A percentile compares a stretch with the other conserved stretches of the same genome.
phyloP scores from a whole-genome alignment of 495 filamentous ascomycete genomes.

The Jackrogersella minutella region DNA sequence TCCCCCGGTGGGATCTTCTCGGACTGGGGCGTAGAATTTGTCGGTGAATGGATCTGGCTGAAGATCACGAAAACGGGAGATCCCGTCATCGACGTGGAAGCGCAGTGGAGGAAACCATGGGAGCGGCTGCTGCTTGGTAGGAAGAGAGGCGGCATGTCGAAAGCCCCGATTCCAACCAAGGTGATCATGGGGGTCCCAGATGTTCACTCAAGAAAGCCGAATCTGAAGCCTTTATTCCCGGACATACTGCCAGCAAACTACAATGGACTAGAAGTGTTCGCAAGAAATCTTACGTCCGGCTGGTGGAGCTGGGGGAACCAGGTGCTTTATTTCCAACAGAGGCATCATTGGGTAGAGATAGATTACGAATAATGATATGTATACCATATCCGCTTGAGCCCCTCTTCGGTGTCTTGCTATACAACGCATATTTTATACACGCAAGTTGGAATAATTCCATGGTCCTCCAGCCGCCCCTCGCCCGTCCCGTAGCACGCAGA shows the following conservation, averaged over 20 bases:
- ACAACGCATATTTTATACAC: conserved; percentile 8
- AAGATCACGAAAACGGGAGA: conserved; percentile 79
- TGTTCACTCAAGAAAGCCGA: conserved; percentile 89
- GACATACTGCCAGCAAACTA: conserved; percentile 59
- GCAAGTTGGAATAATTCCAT: conserved; percentile 6
- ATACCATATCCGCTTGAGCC: neutral
- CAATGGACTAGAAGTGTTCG: conserved; percentile 84
- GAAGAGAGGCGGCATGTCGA: conserved; percentile 38
- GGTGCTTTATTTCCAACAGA: conserved; percentile 78
- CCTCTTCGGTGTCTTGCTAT: conserved; percentile 8
- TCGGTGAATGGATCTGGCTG: conserved; percentile 92
- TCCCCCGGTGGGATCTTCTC: conserved; percentile 62
- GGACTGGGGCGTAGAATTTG: conserved; percentile 67
- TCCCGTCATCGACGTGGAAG: conserved; percentile 72
- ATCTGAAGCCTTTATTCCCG: conserved; percentile 56
- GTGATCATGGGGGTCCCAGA: conserved; percentile 86
- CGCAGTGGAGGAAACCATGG: conserved; percentile 83
- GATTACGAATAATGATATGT: conserved; percentile 10
- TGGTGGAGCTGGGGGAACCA: conserved; percentile 95
- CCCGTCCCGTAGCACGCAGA: too few relatives aligned
- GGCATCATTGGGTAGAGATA: conserved; percentile 67
- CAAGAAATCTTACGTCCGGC: conserved; percentile 80
- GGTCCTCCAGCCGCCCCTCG: conserved; percentile 38
- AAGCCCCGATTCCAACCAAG: conserved; percentile 52
- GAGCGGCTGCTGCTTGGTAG: conserved; percentile 80